Percentiles rank a stretch among this genome's conserved stretches.
Conservation (phyloP, 192 early-diverging fungal species). For the Rhizophlyctis rosea region DNA sequence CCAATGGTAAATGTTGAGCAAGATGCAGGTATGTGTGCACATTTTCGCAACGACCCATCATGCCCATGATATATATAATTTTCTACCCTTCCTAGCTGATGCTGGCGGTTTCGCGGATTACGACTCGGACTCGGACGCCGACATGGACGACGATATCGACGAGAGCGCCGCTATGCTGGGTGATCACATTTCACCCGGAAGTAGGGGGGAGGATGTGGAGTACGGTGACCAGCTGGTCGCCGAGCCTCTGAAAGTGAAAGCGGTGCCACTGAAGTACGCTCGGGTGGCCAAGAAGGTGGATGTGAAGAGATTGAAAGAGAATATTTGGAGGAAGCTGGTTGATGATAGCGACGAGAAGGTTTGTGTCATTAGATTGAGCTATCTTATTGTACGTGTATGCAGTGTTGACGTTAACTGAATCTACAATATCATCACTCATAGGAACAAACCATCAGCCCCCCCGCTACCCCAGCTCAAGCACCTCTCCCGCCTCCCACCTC, state of each 20-base stretch:
- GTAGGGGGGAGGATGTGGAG: conserved; percentile 11
- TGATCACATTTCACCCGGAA: background rate
- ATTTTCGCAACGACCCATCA: conserved; percentile 22
- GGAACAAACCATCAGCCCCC: no score
- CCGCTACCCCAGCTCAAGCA: no score
- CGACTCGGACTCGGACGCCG: conserved; percentile 35
- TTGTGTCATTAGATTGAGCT: no score
- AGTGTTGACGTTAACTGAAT: background rate
- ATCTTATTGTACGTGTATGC: conserved; percentile 1
- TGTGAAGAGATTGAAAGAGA: conserved; percentile 94
- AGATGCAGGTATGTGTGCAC: background rate
- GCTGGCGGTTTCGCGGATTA: conserved; percentile 22
- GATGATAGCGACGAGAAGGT: conserved; percentile 20
- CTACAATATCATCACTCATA: no score
- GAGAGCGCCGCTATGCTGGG: conserved; percentile 28
- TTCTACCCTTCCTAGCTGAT: conserved; percentile 18
- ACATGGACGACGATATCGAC: conserved; percentile 45
- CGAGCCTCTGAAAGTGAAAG: conserved; percentile 48
- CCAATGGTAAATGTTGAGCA: conserved; percentile 24
- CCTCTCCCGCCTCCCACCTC: conserved; percentile 8
- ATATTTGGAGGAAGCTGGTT: conserved; percentile 77
- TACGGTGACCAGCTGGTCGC: conserved; percentile 47
- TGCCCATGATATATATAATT: conserved; percentile 34
- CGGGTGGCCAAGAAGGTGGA: conserved; percentile 90
- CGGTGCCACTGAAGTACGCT: conserved; percentile 65